Evolutionary conservation across 768 basidiomycete genomes (phyloP).

Genomic region (Goffeauzyma gilvescens): DNA sequence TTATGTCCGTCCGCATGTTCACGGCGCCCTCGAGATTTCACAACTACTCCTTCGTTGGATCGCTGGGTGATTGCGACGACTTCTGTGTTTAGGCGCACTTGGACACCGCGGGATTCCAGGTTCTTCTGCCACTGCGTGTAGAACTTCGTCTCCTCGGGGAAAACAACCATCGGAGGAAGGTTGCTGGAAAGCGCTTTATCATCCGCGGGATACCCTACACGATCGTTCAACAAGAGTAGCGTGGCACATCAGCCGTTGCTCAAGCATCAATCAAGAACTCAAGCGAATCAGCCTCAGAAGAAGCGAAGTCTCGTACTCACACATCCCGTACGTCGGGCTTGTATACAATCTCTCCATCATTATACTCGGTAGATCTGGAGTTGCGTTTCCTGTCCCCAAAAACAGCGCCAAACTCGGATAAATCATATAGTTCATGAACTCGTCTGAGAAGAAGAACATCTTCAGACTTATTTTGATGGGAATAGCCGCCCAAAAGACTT

Average conservation of each 20-base stretch:
- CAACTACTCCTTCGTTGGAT: constrained; percentile 22
- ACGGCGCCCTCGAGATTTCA: constrained; percentile 25
- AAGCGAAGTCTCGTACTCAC: constrained; percentile 10
- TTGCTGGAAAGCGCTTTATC: constrained; percentile 31
- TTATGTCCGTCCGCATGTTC: constrained; percentile 32
- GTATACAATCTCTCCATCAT: constrained; percentile 36
- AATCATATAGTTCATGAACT: constrained; percentile 34
- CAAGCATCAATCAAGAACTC: not conserved
- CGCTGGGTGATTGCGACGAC: constrained; percentile 24
- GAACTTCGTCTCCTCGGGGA: constrained; percentile 33
- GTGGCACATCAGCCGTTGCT: no score
- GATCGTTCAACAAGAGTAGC: no score
- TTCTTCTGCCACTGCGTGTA: constrained; percentile 32
- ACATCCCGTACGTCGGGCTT: constrained; percentile 36
- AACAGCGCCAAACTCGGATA: constrained; percentile 31
- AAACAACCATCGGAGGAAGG: constrained; percentile 36
- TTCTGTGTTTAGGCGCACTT: constrained; percentile 33
- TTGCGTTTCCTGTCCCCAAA: constrained; percentile 35
- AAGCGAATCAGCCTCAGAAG: no score
- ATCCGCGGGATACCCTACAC: constrained; percentile 32
- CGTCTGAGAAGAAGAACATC: constrained; percentile 34
- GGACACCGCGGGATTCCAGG: constrained; percentile 30
- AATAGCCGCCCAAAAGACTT: constrained; percentile 34
- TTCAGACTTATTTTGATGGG: constrained; percentile 35
- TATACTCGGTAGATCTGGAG: constrained; percentile 33